These are phyloP conservation scores for Mucor circinelloides DNA, from an alignment of 371 early-diverging fungal species.

Conservation along the genomic window DNA sequence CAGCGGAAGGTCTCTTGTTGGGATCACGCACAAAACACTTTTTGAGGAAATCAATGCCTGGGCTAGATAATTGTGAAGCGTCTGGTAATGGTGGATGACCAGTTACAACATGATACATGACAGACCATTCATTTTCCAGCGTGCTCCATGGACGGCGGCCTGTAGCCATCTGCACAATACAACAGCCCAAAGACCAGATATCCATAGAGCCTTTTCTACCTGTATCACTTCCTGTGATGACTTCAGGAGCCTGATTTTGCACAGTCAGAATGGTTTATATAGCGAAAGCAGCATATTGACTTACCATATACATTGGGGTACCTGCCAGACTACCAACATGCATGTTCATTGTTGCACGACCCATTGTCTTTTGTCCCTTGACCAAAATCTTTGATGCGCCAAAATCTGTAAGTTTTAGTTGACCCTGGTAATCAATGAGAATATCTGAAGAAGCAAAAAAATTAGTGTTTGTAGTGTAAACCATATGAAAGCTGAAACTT, in stretches of 20 bases:
- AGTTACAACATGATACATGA: slow-evolving; percentile 83
- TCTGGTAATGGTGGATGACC: slow-evolving; percentile 78
- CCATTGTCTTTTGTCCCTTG: slow-evolving; percentile 76
- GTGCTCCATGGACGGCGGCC: slow-evolving; percentile 93
- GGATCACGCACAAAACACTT: slow-evolving; percentile 81
- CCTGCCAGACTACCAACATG: slow-evolving; percentile 79
- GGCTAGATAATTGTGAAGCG: slow-evolving; percentile 59
- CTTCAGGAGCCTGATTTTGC: slow-evolving; percentile 79
- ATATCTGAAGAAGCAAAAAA: slow-evolving; percentile 54
- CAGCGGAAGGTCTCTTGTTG: slow-evolving; percentile 74
- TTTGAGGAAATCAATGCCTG: slow-evolving; percentile 77
- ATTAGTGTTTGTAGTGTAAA: no score
- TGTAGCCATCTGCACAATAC: slow-evolving; percentile 93
- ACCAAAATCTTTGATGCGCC: slow-evolving; percentile 88
- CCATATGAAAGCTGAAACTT: slow-evolving; percentile 26
- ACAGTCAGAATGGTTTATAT: background rate
- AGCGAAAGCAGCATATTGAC: background rate
- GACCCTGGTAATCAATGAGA: slow-evolving; percentile 76
- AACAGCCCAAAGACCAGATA: slow-evolving; percentile 94
- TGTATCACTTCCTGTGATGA: slow-evolving; percentile 81
- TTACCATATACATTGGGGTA: slow-evolving; percentile 96
- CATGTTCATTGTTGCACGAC: slow-evolving; percentile 61
- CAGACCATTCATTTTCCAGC: slow-evolving; percentile 93
- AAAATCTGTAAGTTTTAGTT: slow-evolving; percentile 88
- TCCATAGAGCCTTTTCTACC: slow-evolving; percentile 86